These are phyloP conservation scores for Acanthochlamys bracteata DNA, from an alignment of 106 monocot species.

Conservation along the genomic window DNA sequence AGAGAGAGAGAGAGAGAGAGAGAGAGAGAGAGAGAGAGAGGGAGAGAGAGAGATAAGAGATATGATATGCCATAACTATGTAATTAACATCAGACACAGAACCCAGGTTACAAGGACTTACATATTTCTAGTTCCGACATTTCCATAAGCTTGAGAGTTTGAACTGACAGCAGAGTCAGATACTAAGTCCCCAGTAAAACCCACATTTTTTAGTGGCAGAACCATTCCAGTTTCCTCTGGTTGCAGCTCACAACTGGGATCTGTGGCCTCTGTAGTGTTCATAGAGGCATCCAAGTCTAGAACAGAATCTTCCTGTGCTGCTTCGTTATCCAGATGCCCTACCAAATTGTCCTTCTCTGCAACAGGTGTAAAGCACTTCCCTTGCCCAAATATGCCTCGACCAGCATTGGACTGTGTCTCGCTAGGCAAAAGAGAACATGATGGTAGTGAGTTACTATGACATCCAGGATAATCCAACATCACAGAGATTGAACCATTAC, in stretches of 20 bases:
- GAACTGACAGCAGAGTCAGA: slow-evolving; percentile 20
- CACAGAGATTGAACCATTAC: slow-evolving; percentile 8
- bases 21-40: too few species aligned
- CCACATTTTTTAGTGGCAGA: slow-evolving; percentile 8
- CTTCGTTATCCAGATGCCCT: neutral
- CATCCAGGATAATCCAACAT: neutral
- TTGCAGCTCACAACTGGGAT: neutral
- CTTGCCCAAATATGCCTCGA: slow-evolving; percentile 3
- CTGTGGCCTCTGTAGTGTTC: slow-evolving; percentile 9
- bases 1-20: too few species aligned
- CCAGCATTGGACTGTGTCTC: slow-evolving; percentile 11
- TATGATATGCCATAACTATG: too few species aligned
- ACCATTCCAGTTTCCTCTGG: slow-evolving; percentile 1
- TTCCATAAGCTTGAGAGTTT: slow-evolving; percentile 20
- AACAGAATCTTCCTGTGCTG: neutral
- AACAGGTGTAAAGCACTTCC: slow-evolving; percentile 4
- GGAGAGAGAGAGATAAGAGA: too few species aligned
- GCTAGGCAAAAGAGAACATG: slow-evolving; percentile 13
- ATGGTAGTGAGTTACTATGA: neutral
- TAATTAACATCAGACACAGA: too few species aligned
- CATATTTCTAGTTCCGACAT: slow-evolving; percentile 22
- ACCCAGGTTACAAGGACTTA: slow-evolving; percentile 19
- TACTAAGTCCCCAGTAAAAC: slow-evolving; percentile 8
- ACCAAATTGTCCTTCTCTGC: slow-evolving; percentile 11
- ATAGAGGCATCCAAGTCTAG: neutral